Conservation (phyloP, 345 rosid species). For the Arabidopsis suecica region DNA sequence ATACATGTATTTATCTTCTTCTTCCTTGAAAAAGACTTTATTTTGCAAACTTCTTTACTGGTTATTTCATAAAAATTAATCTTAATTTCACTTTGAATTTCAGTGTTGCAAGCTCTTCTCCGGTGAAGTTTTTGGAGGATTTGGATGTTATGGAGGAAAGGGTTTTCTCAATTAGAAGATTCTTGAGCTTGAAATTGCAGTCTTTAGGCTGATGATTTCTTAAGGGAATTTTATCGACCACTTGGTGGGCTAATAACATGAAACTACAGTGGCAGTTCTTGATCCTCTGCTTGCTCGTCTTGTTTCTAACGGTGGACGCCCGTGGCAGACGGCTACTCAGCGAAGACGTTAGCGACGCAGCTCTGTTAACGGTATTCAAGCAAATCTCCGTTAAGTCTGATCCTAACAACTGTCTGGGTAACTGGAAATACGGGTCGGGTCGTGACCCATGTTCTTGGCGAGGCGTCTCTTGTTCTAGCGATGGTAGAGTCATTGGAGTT, state of each 20-base stretch:
- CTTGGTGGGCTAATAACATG: constrained; percentile 28
- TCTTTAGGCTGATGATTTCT: constrained; percentile 20
- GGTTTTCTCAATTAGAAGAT: constrained; percentile 9
- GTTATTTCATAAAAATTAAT: not conserved
- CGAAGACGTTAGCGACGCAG: constrained; percentile 29
- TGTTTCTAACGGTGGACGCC: constrained; percentile 27
- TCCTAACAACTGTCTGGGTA: constrained; percentile 53
- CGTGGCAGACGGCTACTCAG: constrained; percentile 20
- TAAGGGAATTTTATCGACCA: constrained; percentile 24
- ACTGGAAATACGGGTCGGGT: constrained; percentile 58
- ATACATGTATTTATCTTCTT: constrained; percentile 25
- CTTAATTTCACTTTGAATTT: constrained; percentile 14
- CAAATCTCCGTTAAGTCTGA: constrained; percentile 60
- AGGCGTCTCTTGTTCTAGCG: constrained; percentile 71
- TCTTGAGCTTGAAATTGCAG: not conserved
- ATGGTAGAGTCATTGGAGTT: constrained; percentile 56
- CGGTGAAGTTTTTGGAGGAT: constrained; percentile 14
- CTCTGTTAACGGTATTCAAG: constrained; percentile 64
- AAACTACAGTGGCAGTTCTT: constrained; percentile 33
- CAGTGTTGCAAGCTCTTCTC: constrained; percentile 31
- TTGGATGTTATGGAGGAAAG: constrained; percentile 6
- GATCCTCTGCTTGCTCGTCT: constrained; percentile 30
- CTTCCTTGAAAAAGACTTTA: not conserved
- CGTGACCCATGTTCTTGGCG: constrained; percentile 62
- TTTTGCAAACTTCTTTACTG: not conserved